A percentile compares a stretch with the other conserved stretches of the same genome.
Evolutionary conservation across 208 protist species (phyloP).

Genomic region (Leptomonas seymouri): DNA sequence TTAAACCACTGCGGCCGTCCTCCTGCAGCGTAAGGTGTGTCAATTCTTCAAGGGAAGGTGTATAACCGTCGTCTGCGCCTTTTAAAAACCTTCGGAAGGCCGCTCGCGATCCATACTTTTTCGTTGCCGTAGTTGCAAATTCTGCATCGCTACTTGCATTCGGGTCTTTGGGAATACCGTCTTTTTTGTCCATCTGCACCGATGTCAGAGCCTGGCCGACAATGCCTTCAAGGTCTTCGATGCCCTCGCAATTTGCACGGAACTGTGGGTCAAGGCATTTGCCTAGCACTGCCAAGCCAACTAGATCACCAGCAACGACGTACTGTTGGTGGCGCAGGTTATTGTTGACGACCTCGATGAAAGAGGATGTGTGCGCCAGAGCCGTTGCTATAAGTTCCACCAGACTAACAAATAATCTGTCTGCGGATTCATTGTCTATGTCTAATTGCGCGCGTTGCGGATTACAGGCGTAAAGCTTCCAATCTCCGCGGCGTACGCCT

Average conservation of each 20-base stretch:
- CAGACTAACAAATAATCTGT: conserved; percentile 77
- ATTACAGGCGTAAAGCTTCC: conserved; percentile 85
- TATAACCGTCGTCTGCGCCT: conserved; percentile 85
- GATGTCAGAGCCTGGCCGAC: conserved; percentile 53
- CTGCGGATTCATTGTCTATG: conserved; percentile 43
- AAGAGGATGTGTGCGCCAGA: conserved; percentile 74
- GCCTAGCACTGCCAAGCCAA: conserved; percentile 74
- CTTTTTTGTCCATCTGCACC: conserved; percentile 58
- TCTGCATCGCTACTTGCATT: conserved; percentile 37
- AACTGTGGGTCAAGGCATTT: conserved; percentile 91
- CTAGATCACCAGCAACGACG: conserved; percentile 79
- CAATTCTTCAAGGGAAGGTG: conserved; percentile 71
- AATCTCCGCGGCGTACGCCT: conserved; percentile 35
- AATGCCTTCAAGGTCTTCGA: conserved; percentile 24
- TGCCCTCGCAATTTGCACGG: conserved; percentile 55
- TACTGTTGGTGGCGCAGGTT: conserved; percentile 85
- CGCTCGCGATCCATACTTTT: conserved; percentile 63
- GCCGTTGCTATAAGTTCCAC: conserved; percentile 73
- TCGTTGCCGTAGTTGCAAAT: conserved; percentile 68
- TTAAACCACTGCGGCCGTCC: conserved; percentile 85
- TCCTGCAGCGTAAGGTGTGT: conserved; percentile 82
- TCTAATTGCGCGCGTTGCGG: conserved; percentile 67
- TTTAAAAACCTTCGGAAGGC: conserved; percentile 81
- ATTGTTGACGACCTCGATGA: conserved; percentile 83
- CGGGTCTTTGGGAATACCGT: conserved; percentile 67